Evolutionary conservation across 2,329 filamentous ascomycete genomes (phyloP), one percentile per base, ranked within the genome.

Genomic region (Bipolaris sorokiniana): DNA sequence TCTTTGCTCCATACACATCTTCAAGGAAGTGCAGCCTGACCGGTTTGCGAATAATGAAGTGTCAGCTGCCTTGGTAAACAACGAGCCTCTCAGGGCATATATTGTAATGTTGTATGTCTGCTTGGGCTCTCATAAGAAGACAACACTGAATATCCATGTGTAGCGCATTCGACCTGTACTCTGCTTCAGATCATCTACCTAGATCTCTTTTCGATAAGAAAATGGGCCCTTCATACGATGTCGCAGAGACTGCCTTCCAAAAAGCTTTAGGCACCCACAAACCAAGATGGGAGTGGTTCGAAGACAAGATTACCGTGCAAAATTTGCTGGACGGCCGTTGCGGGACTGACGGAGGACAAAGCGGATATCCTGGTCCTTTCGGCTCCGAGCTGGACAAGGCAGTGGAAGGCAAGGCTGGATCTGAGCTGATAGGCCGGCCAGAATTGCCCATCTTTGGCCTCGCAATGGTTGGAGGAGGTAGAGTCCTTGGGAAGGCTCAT

Each of bases 241-340:
- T 75, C 2, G 63, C 70, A 13, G 45, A 65, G 10, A 76, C 74
- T 1, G 56, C 75, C 3, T 76, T 67, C 56, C 73, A 77, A 40
- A 66, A 69, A 23, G 74, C 48, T 3, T 22, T 38, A 20, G 16
- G 20, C 31, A 50, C 48, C 72, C 7, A 50, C 5, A 68, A 70
- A 47, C 48, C 74, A 4, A 61, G 74, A 31, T 77, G 75, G 75
- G 68, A 75, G 26, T 77, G 75, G 75, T 56, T 77, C 13, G 75
- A 76, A 48, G 73, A 76, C 57, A 66, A 48, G 26, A 38, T 62
- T 6, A 16, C 47, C 3, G 48, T 51, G 16, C 49, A 60, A 11
- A n/a, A 57, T 3, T 31, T 64, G 5, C 49, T 18, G 11, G 36
- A 56, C 33, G 49, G 48, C 5, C 34, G 40, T 26, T 52, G 56